Evolutionary conservation across 2,329 filamentous ascomycete species (phyloP), one percentile per base, ranked within the genome.

Genomic region (Penicillium corylophilum): DNA sequence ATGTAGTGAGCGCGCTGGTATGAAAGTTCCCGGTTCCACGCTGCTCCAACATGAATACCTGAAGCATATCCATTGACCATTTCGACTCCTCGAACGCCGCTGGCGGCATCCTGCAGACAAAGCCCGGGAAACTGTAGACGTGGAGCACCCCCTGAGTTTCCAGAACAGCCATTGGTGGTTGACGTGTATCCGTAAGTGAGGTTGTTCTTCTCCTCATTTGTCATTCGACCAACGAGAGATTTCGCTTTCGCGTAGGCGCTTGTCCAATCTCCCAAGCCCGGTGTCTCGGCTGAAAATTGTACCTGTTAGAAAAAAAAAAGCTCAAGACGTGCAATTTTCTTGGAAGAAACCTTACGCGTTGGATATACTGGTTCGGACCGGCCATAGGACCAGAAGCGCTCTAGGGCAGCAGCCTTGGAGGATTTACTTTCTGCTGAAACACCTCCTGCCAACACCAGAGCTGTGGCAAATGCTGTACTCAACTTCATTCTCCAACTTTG

Each of bases 1-100:
- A 86, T 82, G 41, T 77, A 75, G 13, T 74, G 68, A 0, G 71
- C 82, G n/a, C 82, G 68, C 70, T 63, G 41, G 74, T 73, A 13
- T n/a, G n/a, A n/a, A n/a, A n/a, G n/a, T n/a, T 24, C 23, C 4
- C 23, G 23, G 23, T 24, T 24, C 23, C 23, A 24, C 4, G 23
- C 4, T 24, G 23, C 23, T 4, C 72, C 74, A 5, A 74, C 64
- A 44, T 71, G 68, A 7, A 77, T 51, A 18, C 71, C 74, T 18
- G 68, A 68, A 8, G 74, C 66, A 50, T 71, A 77, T 10, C 64
- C 70, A 53, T 71, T 75, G 15, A 77, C 74, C n/a, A 70, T 66
- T 44, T 76, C 73, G 1, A 71, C 71, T 28, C 55, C 62, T 5
- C 74, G 65, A 12, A 76, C 67, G 20, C 74, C 74, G 51, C 72